A percentile compares a stretch with the other conserved stretches of the same genome.
phyloP scores from a whole-genome alignment of 129 eudicot genomes.

The Rutidosis leptorrhynchoides region DNA sequence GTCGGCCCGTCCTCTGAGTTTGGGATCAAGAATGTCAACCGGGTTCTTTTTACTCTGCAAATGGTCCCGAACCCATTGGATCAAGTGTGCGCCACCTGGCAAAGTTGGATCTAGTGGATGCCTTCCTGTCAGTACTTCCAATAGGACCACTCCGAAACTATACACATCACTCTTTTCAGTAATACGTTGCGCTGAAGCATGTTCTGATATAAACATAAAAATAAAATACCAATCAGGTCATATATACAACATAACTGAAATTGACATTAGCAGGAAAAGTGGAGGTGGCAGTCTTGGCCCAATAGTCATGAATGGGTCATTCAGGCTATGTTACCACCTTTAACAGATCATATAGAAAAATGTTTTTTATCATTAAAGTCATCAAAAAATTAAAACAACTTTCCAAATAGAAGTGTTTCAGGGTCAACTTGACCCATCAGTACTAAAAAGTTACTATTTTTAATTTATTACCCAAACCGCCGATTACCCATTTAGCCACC shows the following conservation, averaged over 20 bases:
- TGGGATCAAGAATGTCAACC: slow-evolving; percentile 68
- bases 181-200: slow-evolving; percentile 62
- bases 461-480: not conserved
- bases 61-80: slow-evolving; percentile 90
- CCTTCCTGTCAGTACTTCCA: slow-evolving; percentile 95
- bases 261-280: not conserved
- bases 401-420: not conserved
- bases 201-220: slow-evolving; percentile 46
- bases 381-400: not conserved
- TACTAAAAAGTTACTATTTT: not conserved
- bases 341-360: not conserved
- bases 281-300: not conserved
- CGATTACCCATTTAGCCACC: not conserved
- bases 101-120: slow-evolving; percentile 96
- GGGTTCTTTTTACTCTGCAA: slow-evolving; percentile 62
- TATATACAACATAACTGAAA: not conserved
- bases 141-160: slow-evolving; percentile 86
- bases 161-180: slow-evolving; percentile 96
- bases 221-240: slow-evolving; percentile 12
- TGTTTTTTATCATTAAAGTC: not conserved
- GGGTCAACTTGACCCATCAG: not conserved
- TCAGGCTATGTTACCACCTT: not conserved
- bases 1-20: slow-evolving; percentile 82
- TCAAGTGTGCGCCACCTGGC: slow-evolving; percentile 87
- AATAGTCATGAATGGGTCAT: not conserved